Evolutionary conservation across 2,329 filamentous ascomycete species (phyloP).

Genomic region (Ampelomyces quisqualis): DNA sequence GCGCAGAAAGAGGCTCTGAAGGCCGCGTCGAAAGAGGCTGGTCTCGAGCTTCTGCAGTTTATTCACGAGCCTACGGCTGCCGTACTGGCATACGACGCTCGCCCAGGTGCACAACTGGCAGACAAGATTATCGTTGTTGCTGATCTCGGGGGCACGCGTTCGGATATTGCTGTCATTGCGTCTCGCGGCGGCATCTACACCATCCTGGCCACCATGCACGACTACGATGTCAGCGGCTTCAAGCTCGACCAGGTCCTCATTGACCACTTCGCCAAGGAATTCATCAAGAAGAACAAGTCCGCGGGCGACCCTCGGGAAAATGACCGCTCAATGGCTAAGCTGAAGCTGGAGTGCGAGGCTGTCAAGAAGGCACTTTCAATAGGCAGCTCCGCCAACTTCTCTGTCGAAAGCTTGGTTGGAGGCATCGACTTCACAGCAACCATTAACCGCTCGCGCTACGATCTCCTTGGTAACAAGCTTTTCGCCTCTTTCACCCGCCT

Average conservation of each 20-base stretch:
- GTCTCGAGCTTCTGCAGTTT: conserved; percentile 86
- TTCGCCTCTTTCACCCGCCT: conserved; percentile 86
- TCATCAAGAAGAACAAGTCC: conserved; percentile 91
- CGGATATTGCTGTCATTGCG: conserved; percentile 86
- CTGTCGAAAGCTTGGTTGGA: conserved; percentile 84
- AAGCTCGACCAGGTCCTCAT: conserved; percentile 88
- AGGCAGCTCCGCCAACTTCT: conserved; percentile 85
- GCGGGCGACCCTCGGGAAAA: conserved; percentile 74
- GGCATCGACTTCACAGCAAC: conserved; percentile 89
- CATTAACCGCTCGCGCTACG: conserved; percentile 91
- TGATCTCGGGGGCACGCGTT: conserved; percentile 88
- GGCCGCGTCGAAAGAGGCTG: conserved; percentile 75
- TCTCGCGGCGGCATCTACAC: conserved; percentile 96
- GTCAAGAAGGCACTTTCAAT: conserved; percentile 91
- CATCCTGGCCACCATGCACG: conserved; percentile 86
- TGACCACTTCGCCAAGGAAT: conserved; percentile 98
- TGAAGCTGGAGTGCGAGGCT: conserved; percentile 86
- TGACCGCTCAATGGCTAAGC: conserved; percentile 79
- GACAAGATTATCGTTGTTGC: conserved; percentile 93
- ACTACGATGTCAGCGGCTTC: conserved; percentile 87
- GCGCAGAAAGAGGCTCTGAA: conserved; percentile 80
- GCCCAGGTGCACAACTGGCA: conserved; percentile 68
- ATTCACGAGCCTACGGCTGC: conserved; percentile 89
- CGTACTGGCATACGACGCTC: conserved; percentile 86
- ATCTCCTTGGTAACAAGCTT: conserved; percentile 81